Evolutionary conservation across 2,329 filamentous ascomycete species (phyloP).

Genomic region (Incumbomyces delicatus): DNA sequence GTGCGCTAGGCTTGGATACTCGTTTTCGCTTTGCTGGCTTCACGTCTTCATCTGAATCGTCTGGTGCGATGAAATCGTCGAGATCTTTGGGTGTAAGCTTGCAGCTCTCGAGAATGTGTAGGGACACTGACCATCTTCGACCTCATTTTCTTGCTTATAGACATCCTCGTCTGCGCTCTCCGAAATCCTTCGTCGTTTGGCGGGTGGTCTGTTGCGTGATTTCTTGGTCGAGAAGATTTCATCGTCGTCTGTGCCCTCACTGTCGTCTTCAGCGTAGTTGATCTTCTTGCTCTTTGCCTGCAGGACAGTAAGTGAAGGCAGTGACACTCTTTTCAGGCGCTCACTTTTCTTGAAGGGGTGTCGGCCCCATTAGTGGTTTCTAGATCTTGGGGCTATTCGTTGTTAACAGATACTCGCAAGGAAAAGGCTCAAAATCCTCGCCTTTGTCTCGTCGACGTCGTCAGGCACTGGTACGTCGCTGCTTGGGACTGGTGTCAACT

Average conservation of each 20-base stretch:
- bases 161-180: conserved; percentile 61
- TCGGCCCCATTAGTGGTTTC: conserved; percentile 38
- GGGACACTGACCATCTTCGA: conserved; percentile 42
- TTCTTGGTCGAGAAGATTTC: conserved; percentile 54
- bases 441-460: conserved; percentile 44
- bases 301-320: conserved; percentile 6
- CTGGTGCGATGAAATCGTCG: conserved; percentile 78
- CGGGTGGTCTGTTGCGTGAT: conserved; percentile 32
- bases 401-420: conserved; percentile 37
- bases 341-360: conserved; percentile 74
- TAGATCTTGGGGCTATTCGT: conserved; percentile 14
- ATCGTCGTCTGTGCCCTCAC: conserved; percentile 59
- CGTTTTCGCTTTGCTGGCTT: conserved; percentile 64
- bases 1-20: conserved; percentile 38
- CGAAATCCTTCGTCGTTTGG: conserved; percentile 52
- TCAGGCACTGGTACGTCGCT: conserved; percentile 65
- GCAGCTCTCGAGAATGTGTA: not conserved
- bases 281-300: conserved; percentile 53
- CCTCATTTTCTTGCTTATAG: conserved; percentile 53
- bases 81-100: conserved; percentile 47
- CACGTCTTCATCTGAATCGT: conserved; percentile 67
- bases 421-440: conserved; percentile 42
- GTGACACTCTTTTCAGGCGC: conserved; percentile 11
- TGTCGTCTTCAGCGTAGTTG: conserved; percentile 78
- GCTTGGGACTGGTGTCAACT: conserved; percentile 66